phyloP scores from a whole-genome alignment of 2,329 filamentous ascomycete genomes.

The Botrytis byssoidea region DNA sequence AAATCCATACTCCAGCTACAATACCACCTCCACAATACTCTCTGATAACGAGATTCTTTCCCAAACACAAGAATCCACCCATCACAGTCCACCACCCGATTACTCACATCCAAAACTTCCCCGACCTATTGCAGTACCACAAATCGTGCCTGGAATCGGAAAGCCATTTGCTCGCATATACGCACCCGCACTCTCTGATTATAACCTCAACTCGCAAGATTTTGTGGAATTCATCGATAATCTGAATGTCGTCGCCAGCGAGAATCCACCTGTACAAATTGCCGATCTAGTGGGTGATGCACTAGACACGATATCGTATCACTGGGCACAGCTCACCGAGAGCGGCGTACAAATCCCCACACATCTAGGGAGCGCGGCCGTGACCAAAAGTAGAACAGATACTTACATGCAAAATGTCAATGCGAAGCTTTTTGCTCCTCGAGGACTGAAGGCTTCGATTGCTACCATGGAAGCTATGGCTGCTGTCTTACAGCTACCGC shows the following conservation, averaged over 20 bases:
- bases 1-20: not conserved
- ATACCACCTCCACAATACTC: not conserved
- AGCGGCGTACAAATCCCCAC: constrained; percentile 29
- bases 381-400: constrained; percentile 36
- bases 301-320: constrained; percentile 37
- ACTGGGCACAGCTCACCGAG: constrained; percentile 30
- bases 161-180: not conserved
- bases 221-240: constrained; percentile 39
- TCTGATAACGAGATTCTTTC: not conserved
- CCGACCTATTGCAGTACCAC: not conserved
- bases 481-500: constrained; percentile 30
- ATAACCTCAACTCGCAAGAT: not conserved
- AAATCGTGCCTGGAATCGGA: not conserved
- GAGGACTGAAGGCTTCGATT: constrained; percentile 38
- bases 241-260: constrained; percentile 41
- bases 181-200: not conserved
- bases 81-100: not conserved
- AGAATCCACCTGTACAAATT: constrained; percentile 36
- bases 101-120: not conserved
- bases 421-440: constrained; percentile 38
- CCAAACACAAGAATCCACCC: not conserved
- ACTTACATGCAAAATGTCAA: constrained; percentile 38
- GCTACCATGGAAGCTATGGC: constrained; percentile 33
- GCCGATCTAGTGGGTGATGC: constrained; percentile 32
- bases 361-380: constrained; percentile 28